A percentile compares a stretch with the other conserved stretches of the same genome.
These are phyloP conservation scores for Jacaranda copaia DNA, from an alignment of 257 asterid genomes.

Conservation along the genomic window DNA sequence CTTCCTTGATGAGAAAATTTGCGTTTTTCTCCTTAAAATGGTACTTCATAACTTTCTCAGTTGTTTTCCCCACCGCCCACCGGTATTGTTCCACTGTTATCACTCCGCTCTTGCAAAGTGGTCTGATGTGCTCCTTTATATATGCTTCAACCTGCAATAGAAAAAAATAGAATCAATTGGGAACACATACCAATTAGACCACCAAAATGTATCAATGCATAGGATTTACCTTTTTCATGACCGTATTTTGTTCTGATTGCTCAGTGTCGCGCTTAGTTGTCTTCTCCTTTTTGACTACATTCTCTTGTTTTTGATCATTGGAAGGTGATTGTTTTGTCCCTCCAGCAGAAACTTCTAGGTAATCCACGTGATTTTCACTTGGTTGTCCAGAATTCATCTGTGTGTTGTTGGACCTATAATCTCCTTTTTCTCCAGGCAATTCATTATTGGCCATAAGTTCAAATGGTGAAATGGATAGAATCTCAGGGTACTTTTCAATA, in stretches of 20 bases:
- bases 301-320: constrained; percentile 43
- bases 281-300: constrained; percentile 47
- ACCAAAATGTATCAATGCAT: constrained; percentile 2
- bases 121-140: constrained; percentile 93
- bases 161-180: constrained; percentile 8
- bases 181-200: background rate
- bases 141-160: constrained; percentile 83
- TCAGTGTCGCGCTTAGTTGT: constrained; percentile 43
- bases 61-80: constrained; percentile 93
- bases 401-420: constrained; percentile 30
- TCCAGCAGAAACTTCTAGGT: constrained; percentile 33
- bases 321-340: constrained; percentile 48
- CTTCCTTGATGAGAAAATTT: constrained; percentile 94
- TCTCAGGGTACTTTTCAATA: constrained; percentile 60
- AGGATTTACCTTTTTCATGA: constrained; percentile 55
- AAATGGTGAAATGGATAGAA: constrained; percentile 41
- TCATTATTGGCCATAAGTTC: constrained; percentile 36
- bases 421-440: constrained; percentile 42
- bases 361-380: constrained; percentile 35
- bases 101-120: constrained; percentile 96
- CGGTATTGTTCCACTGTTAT: constrained; percentile 89
- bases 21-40: constrained; percentile 89
- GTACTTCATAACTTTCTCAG: constrained; percentile 94
- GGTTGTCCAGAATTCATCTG: constrained; percentile 43
- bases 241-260: constrained; percentile 50